These are phyloP conservation scores for Alectoria sarmentosa DNA, from an alignment of 495 filamentous ascomycete species.

Conservation along the genomic window DNA sequence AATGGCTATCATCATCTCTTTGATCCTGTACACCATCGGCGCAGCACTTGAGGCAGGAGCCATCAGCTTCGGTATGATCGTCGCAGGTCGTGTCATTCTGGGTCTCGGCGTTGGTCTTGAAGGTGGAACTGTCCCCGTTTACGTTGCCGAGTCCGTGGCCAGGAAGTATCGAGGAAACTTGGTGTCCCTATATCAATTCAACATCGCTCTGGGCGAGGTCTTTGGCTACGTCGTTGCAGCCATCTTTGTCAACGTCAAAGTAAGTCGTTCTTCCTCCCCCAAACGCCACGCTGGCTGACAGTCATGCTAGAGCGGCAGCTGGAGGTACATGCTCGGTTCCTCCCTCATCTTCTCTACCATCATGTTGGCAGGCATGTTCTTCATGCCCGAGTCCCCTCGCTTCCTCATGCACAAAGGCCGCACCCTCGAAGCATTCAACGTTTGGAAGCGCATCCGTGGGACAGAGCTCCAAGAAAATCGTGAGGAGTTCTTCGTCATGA, in stretches of 20 bases:
- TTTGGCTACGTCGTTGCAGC: constrained; percentile 55
- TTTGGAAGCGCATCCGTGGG: constrained; percentile 57
- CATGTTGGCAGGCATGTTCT: constrained; percentile 51
- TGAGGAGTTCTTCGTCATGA: constrained; percentile 57
- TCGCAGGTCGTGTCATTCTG: constrained; percentile 52
- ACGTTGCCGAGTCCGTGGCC: constrained; percentile 42
- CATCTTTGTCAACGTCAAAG: constrained; percentile 48
- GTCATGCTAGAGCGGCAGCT: constrained; percentile 38
- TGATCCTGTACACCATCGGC: constrained; percentile 51
- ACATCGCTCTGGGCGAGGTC: constrained; percentile 57
- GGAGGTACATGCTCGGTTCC: constrained; percentile 59
- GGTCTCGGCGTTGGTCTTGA: constrained; percentile 55
- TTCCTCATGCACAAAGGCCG: constrained; percentile 50
- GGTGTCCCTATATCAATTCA: constrained; percentile 56
- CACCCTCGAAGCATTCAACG: constrained; percentile 44
- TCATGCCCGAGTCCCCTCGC: constrained; percentile 51
- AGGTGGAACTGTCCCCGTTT: constrained; percentile 48
- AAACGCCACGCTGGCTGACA: neutral
- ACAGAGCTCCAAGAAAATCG: constrained; percentile 41
- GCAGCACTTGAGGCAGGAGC: constrained; percentile 53
- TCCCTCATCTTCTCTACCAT: constrained; percentile 58
- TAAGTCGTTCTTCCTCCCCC: neutral
- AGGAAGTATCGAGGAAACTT: constrained; percentile 51
- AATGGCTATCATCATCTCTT: constrained; percentile 53
- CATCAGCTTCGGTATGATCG: constrained; percentile 53